Evolutionary conservation across 495 filamentous ascomycete genomes (phyloP).

Genomic region (Xylaria scruposa): DNA sequence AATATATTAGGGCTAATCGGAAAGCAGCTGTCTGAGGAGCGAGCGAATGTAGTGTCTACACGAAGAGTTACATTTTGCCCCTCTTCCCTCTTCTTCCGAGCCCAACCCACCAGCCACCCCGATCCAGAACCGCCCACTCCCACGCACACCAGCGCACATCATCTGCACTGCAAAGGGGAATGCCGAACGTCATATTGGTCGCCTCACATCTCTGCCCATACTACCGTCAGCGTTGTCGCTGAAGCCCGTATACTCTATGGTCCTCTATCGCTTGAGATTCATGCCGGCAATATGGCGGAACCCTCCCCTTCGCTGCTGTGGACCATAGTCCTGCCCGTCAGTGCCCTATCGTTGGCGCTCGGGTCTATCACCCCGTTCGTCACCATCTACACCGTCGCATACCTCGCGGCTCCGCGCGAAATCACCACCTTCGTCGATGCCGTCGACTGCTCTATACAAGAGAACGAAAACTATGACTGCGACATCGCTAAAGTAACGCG

Average conservation of each 20-base stretch:
- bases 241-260: conserved; percentile 27
- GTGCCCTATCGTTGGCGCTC: conserved; percentile 55
- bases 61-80: conserved; percentile 22
- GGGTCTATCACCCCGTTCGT: conserved; percentile 50
- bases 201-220: conserved; percentile 17
- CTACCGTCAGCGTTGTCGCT: background rate
- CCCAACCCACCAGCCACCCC: conserved; percentile 27
- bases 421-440: conserved; percentile 57
- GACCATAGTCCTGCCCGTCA: conserved; percentile 54
- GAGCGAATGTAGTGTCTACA: conserved; percentile 1
- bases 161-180: conserved; percentile 26
- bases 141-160: conserved; percentile 20
- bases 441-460: conserved; percentile 55
- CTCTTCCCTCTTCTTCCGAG: conserved; percentile 22
- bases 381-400: conserved; percentile 52
- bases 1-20: conserved; percentile 16
- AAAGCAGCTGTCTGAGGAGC: background rate
- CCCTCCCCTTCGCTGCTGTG: conserved; percentile 48
- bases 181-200: conserved; percentile 24
- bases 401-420: conserved; percentile 56
- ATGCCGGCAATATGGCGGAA: conserved; percentile 46
- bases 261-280: conserved; percentile 25
- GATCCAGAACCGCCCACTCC: conserved; percentile 7
- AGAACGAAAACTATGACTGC: conserved; percentile 62
- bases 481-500: conserved; percentile 56